These are phyloP conservation scores for Juncus inflexus DNA, from an alignment of 176 grass and related monocot genomes.

Conservation along the genomic window DNA sequence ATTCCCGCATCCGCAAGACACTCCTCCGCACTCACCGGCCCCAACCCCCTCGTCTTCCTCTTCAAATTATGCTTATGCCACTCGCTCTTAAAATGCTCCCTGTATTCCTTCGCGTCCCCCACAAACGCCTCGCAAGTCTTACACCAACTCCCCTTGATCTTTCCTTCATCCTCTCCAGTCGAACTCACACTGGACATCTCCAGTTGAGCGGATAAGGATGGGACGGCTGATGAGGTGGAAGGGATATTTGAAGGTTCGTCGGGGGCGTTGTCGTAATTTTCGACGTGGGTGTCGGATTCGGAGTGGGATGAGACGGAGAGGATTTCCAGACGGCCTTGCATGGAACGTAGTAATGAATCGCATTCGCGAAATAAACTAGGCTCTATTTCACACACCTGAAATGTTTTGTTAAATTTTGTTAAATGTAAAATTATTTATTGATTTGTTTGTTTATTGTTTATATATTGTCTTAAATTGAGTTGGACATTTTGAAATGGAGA, in stretches of 20 bases:
- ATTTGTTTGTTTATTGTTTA: no score
- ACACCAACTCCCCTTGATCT: conserved; percentile 53
- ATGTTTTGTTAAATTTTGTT: not conserved
- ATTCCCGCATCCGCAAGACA: conserved; percentile 64
- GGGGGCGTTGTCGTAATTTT: conserved; percentile 37
- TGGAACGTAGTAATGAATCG: conserved; percentile 57
- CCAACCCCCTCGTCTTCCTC: conserved; percentile 51
- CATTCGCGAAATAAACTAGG: conserved; percentile 71
- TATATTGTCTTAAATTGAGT: no score
- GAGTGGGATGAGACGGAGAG: conserved; percentile 49
- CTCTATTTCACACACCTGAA: conserved; percentile 82
- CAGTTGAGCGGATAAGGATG: conserved; percentile 42
- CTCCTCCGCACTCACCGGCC: conserved; percentile 54
- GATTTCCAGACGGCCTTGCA: conserved; percentile 76
- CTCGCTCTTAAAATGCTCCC: conserved; percentile 70
- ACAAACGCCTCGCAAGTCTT: conserved; percentile 52
- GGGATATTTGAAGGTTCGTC: conserved; percentile 25
- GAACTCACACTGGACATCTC: conserved; percentile 48
- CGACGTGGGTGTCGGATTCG: conserved; percentile 53
- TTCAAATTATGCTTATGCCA: conserved; percentile 94
- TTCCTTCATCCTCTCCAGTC: conserved; percentile 31
- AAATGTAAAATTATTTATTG: not conserved
- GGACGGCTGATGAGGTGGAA: conserved; percentile 28
- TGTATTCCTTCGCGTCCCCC: conserved; percentile 58
- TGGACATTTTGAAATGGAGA: no score